A percentile compares a stretch with the other conserved stretches of the same genome.
phyloP scores from a whole-genome alignment of 148 eudicot species.

The Hydrangea macrophylla region DNA sequence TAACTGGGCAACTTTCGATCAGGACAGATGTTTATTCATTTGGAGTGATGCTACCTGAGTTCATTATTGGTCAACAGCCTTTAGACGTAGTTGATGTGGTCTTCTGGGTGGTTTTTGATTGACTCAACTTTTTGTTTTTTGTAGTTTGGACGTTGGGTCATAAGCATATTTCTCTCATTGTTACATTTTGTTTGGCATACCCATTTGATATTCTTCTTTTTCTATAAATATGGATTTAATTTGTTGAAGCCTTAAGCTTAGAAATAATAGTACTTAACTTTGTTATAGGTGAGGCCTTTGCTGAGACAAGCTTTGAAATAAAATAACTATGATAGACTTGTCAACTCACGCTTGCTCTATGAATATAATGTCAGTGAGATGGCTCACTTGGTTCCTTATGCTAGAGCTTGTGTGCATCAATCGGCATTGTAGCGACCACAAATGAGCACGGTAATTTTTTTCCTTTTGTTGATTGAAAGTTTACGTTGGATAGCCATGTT shows the following conservation, averaged over 20 bases:
- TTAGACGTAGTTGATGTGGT: conserved; percentile 72
- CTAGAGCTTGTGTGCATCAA: conserved; percentile 93
- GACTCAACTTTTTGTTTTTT: too few species aligned
- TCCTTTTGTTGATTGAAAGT: too few species aligned
- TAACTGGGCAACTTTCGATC: conserved; percentile 87
- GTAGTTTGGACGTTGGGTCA: too few species aligned
- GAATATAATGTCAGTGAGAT: conserved; percentile 63
- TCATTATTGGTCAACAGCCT: conserved; percentile 87
- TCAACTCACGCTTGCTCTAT: conserved; percentile 50
- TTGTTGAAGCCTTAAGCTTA: background rate
- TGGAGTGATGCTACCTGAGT: conserved; percentile 83
- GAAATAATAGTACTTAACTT: background rate
- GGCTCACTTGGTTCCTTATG: conserved; percentile 93
- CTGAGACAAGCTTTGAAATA: conserved; percentile 80
- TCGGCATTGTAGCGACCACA: conserved; percentile 81
- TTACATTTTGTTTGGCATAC: too few species aligned
- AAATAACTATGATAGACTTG: conserved; percentile 64
- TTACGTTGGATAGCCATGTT: too few species aligned
- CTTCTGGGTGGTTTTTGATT: conserved; percentile 63
- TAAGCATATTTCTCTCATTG: background rate
- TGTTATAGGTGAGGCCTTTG: conserved; percentile 85
- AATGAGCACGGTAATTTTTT: conserved; percentile 84
- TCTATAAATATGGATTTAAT: background rate
- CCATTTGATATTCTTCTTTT: too few species aligned
- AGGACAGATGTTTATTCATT: conserved; percentile 96